These are phyloP conservation scores for Pichia sp. DNA, from an alignment of 1,139 yeast species.

Conservation along the genomic window DNA sequence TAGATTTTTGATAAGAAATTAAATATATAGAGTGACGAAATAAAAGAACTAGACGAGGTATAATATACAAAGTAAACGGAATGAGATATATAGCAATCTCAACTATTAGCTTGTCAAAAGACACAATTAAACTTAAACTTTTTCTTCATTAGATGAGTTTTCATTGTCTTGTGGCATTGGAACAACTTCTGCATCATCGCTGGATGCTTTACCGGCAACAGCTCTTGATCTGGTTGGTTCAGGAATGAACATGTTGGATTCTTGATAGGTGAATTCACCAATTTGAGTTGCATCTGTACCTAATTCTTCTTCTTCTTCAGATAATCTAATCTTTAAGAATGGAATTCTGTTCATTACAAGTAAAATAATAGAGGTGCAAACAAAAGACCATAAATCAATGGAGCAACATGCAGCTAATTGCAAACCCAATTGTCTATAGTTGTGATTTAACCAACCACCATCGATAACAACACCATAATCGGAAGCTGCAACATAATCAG, in stretches of 20 bases:
- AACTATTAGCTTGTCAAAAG: too few relatives aligned
- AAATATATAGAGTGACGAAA: too few relatives aligned
- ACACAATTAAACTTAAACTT: background rate
- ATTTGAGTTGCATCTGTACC: slow-evolving; percentile 89
- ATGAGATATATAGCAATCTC: too few relatives aligned
- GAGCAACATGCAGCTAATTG: slow-evolving; percentile 83
- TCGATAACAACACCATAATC: slow-evolving; percentile 57
- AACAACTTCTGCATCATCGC: slow-evolving; percentile 21
- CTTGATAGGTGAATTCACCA: slow-evolving; percentile 70
- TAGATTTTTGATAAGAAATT: too few relatives aligned
- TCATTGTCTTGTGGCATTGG: slow-evolving; percentile 19
- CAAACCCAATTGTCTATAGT: slow-evolving; percentile 84
- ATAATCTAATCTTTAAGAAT: slow-evolving; percentile 70
- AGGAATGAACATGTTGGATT: slow-evolving; percentile 57
- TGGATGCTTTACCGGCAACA: slow-evolving; percentile 7
- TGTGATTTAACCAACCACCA: slow-evolving; percentile 94
- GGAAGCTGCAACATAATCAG: slow-evolving; percentile 80
- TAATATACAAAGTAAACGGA: too few relatives aligned
- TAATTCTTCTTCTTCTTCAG: slow-evolving; percentile 80
- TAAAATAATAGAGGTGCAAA: slow-evolving; percentile 64
- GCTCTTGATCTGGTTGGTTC: slow-evolving; percentile 60
- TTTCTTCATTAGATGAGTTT: slow-evolving; percentile 11
- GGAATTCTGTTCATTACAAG: slow-evolving; percentile 74
- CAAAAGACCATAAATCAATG: slow-evolving; percentile 74
- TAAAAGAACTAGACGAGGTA: too few relatives aligned